Base-by-base conservation (phyloP, 306 rosid genomes). In the Cicer judaicum region DNA sequence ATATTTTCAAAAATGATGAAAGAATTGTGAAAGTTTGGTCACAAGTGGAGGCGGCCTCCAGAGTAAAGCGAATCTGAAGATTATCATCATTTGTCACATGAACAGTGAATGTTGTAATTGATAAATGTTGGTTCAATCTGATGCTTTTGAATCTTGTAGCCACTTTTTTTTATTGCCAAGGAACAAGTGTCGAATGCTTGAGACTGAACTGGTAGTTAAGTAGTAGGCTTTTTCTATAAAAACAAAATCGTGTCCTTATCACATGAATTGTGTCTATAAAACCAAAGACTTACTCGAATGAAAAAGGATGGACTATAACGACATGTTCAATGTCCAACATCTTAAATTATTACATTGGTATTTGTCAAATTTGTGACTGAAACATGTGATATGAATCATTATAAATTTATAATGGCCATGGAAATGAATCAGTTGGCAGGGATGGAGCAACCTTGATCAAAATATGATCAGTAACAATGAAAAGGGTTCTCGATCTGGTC, bases 401-500 rank as follows among this genome's bases (percentile, higher is more conserved):
- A 24, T 29, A 29, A 29, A 29, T 29, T 29, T 29, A 29, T n/a
- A n/a, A 42, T 52, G 24, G 44, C 7, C 62, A 69, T 36, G 47
- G 8, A n/a, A 62, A 62, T 62, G 68, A 52, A 52, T 53, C 10
- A 54, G 60, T 54, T 5, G 39, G 19, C 36, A 29, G 36, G 36
- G 36, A 29, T 4, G 5, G 36, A 29, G 36, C 36, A 1, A 29
- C 36, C 11, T 12, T 18, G 29, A 21, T 18, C 14, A 15, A 48
- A 66, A 29, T 7, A 11, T 66, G 61, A 43, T 75, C 69, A 66
- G n/a, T 46, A 3, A 38, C 47, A 18, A 0, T 1, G 53, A 49
- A 56, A 70, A 56, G 86, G 97, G 81, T 13, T 77, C 19, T 83
- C 79, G 72, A 91, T 88, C 68, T 83, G 87, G 76, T 88, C 81